Evolutionary conservation across 345 rosid species (phyloP), one percentile per base, ranked within the genome.

Genomic region (Eucalyptus tenuipes): DNA sequence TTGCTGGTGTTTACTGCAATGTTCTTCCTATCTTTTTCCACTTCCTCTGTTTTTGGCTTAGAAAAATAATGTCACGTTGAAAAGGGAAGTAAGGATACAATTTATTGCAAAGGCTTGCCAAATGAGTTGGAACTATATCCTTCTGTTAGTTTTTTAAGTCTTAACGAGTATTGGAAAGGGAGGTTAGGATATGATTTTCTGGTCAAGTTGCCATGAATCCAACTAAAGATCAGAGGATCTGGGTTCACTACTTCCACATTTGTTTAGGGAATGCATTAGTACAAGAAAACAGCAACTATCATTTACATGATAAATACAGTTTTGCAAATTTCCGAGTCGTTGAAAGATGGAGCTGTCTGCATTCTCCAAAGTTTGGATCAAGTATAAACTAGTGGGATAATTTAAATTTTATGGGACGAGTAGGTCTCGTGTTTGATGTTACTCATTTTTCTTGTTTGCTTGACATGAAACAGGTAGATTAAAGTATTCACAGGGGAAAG

Each of bases 401-500:
- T 68, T 68, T 68, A 9, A 20, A 50, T 61, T 17, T 71, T 33
- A 33, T 71, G 45, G 13, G 45, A 37, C 4, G 1, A 4, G 81
- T 71, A 17, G 81, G 25, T 18, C 81, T 17, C 4, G 2, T 68
- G 81, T 71, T 37, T 71, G 25, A 4, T 71, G 45, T 71, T 17
- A 37, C 81, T 71, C 45, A 33, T 71, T 71, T 71, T 17, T 68
- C 44, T 71, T 71, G 44, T 71, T 71, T 33, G 81, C 81, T 33
- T 18, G 4, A 18, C 11, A 1, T 5, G 81, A 71, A 71, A 71
- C 91, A 89, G 96, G 89, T 80, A 90, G 84, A 42, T 40, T 88
- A 87, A 94, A 92, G 90, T 89, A 86, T 75, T 92, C 96, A 40
- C 91, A 92, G 80, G 91, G 94, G 94, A 92, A 88, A 92, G 89